phyloP scores from a whole-genome alignment of 1,284 basidiomycete genomes.

The Trichosporon sp. region DNA sequence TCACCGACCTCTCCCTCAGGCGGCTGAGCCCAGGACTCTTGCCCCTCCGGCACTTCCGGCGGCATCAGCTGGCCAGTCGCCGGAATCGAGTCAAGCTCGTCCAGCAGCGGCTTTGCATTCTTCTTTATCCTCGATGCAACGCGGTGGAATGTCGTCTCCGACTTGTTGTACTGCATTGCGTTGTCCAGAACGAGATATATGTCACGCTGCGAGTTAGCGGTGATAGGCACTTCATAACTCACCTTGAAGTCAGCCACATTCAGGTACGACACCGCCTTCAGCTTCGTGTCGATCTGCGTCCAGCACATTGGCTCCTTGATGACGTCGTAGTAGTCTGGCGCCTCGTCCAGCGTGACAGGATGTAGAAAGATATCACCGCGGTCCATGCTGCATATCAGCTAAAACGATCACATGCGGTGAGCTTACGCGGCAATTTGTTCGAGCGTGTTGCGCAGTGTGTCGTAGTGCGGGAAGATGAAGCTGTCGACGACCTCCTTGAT shows the following conservation, averaged over 20 bases:
- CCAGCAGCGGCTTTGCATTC: constrained; percentile 57
- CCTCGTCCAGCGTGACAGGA: constrained; percentile 66
- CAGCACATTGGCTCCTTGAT: constrained; percentile 88
- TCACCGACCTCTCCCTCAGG: constrained; percentile 52
- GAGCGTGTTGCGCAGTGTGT: constrained; percentile 59
- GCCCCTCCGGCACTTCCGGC: not conserved
- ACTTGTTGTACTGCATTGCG: constrained; percentile 79
- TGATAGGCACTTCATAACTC: constrained; percentile 19
- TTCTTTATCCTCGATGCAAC: constrained; percentile 65
- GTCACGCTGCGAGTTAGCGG: constrained; percentile 58
- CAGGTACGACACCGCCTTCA: constrained; percentile 73
- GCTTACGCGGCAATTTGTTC: constrained; percentile 66
- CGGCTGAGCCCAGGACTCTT: not conserved
- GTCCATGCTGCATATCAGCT: constrained; percentile 58
- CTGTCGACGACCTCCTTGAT: constrained; percentile 63
- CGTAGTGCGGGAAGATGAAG: constrained; percentile 64
- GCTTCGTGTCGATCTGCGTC: constrained; percentile 68
- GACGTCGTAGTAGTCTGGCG: constrained; percentile 82
- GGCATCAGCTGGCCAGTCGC: not conserved
- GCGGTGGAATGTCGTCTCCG: constrained; percentile 66
- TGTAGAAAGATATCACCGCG: constrained; percentile 67
- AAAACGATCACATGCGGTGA: constrained; percentile 7
- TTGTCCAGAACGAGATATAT: constrained; percentile 77
- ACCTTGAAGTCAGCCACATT: constrained; percentile 72
- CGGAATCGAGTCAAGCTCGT: constrained; percentile 53